Conservation (phyloP, 2,329 filamentous ascomycete genomes). For the Drechslera avenae region DNA sequence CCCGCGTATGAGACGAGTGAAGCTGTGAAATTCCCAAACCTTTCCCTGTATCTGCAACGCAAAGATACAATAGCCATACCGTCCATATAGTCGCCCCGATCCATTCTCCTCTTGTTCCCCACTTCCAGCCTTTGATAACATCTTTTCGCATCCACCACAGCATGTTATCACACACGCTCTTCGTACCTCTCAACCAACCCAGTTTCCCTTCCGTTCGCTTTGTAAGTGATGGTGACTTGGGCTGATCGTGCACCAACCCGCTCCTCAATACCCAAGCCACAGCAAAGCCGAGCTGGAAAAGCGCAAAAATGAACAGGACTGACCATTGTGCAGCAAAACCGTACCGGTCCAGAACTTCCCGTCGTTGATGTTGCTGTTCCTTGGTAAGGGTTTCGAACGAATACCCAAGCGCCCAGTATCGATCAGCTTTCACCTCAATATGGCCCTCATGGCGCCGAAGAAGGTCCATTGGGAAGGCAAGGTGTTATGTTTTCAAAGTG, state of each 20-base stretch:
- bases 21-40: conserved; percentile 50
- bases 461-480: conserved; percentile 19
- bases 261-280: conserved; percentile 38
- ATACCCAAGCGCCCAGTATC: conserved; percentile 52
- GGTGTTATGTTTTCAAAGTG: too few species aligned
- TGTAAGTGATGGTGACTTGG: conserved; percentile 51
- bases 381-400: conserved; percentile 59
- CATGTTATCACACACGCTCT: conserved; percentile 33
- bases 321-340: conserved; percentile 63
- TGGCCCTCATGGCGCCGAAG: conserved; percentile 31
- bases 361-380: conserved; percentile 57
- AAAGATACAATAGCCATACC: conserved; percentile 58
- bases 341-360: conserved; percentile 60
- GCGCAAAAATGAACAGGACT: conserved; percentile 52
- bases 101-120: conserved; percentile 60
- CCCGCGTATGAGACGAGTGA: background rate
- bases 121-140: conserved; percentile 51
- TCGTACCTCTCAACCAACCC: conserved; percentile 32
- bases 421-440: conserved; percentile 30
- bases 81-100: conserved; percentile 56
- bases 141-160: conserved; percentile 56
- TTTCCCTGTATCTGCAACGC: conserved; percentile 57
- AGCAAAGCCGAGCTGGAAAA: conserved; percentile 51
- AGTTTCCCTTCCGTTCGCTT: conserved; percentile 31
- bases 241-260: conserved; percentile 40